phyloP scores from a whole-genome alignment of 1,139 yeast genomes.

The Eremothecium coryli region DNA sequence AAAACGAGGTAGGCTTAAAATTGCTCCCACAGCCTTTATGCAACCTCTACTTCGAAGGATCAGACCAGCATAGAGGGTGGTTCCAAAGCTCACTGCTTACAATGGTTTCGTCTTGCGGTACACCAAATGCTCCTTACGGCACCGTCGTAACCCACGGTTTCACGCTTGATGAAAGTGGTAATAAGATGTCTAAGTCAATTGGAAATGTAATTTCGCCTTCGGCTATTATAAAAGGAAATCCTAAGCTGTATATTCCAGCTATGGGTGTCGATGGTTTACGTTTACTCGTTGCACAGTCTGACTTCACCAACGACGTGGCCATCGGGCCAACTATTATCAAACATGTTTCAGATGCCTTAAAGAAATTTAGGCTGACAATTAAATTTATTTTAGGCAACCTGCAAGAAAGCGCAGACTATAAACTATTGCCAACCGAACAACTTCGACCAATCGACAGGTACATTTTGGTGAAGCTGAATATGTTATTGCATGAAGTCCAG shows the following conservation, averaged over 20 bases:
- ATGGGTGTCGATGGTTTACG: conserved; percentile 89
- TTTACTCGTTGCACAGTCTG: conserved; percentile 83
- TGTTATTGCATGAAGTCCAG: conserved; percentile 38
- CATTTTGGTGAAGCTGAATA: conserved; percentile 46
- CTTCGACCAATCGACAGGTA: conserved; percentile 56
- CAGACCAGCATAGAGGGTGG: conserved; percentile 99
- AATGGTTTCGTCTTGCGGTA: conserved; percentile 43
- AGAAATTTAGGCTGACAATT: conserved; percentile 75
- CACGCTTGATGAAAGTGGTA: conserved; percentile 73
- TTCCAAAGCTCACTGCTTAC: conserved; percentile 88
- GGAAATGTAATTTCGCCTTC: conserved; percentile 74
- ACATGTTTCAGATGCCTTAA: conserved; percentile 70
- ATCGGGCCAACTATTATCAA: conserved; percentile 64
- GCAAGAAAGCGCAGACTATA: conserved; percentile 29
- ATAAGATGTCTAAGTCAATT: conserved; percentile 87
- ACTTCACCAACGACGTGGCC: conserved; percentile 71
- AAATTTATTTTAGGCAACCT: conserved; percentile 75
- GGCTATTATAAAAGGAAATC: conserved; percentile 59
- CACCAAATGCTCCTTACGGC: conserved; percentile 55
- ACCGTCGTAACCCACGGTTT: conserved; percentile 88
- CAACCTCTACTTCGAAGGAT: conserved; percentile 83
- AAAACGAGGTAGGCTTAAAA: conserved; percentile 22
- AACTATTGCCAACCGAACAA: conserved; percentile 24
- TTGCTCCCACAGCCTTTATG: conserved; percentile 38
- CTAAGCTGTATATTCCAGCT: conserved; percentile 47